Evolutionary conservation across 2,329 filamentous ascomycete species (phyloP), one percentile per base, ranked within the genome.

Genomic region (Mycosphaerelloides madeirae): DNA sequence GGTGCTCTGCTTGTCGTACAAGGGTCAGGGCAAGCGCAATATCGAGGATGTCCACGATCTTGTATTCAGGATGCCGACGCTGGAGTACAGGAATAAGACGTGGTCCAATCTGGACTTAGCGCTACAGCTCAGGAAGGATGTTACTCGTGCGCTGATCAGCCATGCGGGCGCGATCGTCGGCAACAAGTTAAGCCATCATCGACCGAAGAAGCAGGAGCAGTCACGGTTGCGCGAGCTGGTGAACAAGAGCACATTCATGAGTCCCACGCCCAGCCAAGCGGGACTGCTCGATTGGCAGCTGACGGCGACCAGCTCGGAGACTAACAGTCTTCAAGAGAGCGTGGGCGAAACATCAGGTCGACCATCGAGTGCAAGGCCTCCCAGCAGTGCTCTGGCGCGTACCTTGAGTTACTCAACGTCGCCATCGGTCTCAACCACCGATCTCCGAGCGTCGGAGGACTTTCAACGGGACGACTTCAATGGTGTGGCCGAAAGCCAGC

Each of bases 91-190:
- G 52, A 98, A 98, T 75, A 98, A 98, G 74, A 97, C 90, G 7
- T 98, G 93, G 93, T 96, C 89, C 6, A 98, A 97, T 64, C 78
- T 98, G 6, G 93, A 98, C 61, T 79, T 98, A 8, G 90, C 91
- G 1, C 75, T 97, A 37, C 85, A 89, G 12, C 76, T 98, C 42
- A 97, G 98, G 71, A 94, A 90, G 63, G 90, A 95, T 36, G 86
- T 97, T 46, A 87, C 95, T 62, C 87, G 89, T 61, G 91, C 93
- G 0, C 76, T 98, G 35, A 94, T 98, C 59, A 93, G 87, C 1
- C 93, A 98, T 62, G 90, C 91, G 0, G 93, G 93, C 29, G 89
- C 93, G 45, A 96, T 98, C 55, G 88, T 98, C 38, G 88, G 91
- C 43, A 98, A 98, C 75, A 98, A 98, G 64, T 87, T 98, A 68